These are phyloP conservation scores for Macrophomina phaseolina DNA, from an alignment of 2,329 filamentous ascomycete genomes.

Conservation along the genomic window DNA sequence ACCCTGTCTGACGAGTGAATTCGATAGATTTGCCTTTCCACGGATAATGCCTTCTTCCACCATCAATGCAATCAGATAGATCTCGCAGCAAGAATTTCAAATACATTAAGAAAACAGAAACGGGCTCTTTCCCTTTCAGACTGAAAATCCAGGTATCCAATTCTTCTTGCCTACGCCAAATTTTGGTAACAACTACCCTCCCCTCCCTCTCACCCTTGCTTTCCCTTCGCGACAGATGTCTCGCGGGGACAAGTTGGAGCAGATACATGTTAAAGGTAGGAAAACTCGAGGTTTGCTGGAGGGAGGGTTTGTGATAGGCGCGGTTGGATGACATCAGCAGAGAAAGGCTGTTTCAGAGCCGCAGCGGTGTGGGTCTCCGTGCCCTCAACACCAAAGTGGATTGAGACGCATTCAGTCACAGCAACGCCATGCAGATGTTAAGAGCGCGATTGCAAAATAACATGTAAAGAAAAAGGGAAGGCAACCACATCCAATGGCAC, in stretches of 20 bases:
- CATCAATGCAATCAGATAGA: not conserved
- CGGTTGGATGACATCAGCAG: slow-evolving; percentile 9
- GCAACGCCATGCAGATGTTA: slow-evolving; percentile 22
- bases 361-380: slow-evolving; percentile 18
- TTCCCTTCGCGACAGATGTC: slow-evolving; percentile 6
- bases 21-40: not conserved
- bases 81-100: not conserved
- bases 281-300: not conserved
- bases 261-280: slow-evolving; percentile 5
- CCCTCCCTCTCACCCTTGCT: not conserved
- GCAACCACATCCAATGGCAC: slow-evolving; percentile 5
- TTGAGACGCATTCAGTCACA: slow-evolving; percentile 23
- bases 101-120: slow-evolving; percentile 8
- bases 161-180: slow-evolving; percentile 19
- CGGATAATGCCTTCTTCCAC: not conserved
- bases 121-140: not conserved
- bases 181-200: not conserved
- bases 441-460: slow-evolving; percentile 16
- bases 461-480: not conserved
- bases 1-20: not conserved
- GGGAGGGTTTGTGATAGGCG: not conserved
- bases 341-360: slow-evolving; percentile 20
- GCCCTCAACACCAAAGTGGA: slow-evolving; percentile 7
- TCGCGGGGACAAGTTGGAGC: not conserved
- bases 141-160: slow-evolving; percentile 18